These are phyloP conservation scores for Clathrospora elynae DNA, from an alignment of 2,329 filamentous ascomycete genomes.

Conservation along the genomic window DNA sequence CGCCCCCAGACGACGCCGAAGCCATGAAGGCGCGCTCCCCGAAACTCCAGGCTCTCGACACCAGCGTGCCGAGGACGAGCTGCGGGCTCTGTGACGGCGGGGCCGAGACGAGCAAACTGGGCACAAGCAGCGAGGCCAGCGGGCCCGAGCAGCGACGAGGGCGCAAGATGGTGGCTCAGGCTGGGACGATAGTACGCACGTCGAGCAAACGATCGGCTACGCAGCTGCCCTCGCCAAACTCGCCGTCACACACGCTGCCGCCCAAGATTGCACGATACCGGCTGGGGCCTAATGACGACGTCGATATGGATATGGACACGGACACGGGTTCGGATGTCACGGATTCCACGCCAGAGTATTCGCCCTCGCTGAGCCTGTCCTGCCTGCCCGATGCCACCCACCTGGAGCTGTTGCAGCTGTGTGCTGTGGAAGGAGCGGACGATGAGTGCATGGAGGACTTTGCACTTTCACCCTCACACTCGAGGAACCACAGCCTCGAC, in stretches of 20 bases:
- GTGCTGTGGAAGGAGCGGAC: constrained; percentile 16
- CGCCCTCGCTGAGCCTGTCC: constrained; percentile 20
- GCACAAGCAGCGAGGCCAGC: constrained; percentile 20
- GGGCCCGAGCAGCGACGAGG: constrained; percentile 28
- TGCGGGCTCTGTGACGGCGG: constrained; percentile 40
- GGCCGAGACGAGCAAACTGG: constrained; percentile 15
- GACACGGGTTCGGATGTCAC: constrained; percentile 29
- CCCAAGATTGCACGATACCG: constrained; percentile 42
- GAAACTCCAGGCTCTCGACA: constrained; percentile 46
- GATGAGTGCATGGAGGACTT: constrained; percentile 39
- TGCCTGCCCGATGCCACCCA: constrained; percentile 29
- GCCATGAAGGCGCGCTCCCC: constrained; percentile 42
- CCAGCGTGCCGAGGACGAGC: constrained; percentile 38
- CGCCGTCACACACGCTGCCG: constrained; percentile 41
- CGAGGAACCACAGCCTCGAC: constrained; percentile 30
- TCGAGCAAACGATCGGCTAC: constrained; percentile 47
- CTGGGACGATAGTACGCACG: constrained; percentile 32
- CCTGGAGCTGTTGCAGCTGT: constrained; percentile 26
- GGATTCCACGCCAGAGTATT: constrained; percentile 32
- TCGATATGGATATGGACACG: constrained; percentile 16
- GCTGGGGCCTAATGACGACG: constrained; percentile 25
- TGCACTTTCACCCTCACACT: constrained; percentile 34
- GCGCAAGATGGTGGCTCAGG: constrained; percentile 36
- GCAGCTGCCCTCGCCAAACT: constrained; percentile 45
- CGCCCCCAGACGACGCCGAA: constrained; percentile 42